Evolutionary conservation across 345 rosid genomes (phyloP).

Genomic region (Trapa incisa): DNA sequence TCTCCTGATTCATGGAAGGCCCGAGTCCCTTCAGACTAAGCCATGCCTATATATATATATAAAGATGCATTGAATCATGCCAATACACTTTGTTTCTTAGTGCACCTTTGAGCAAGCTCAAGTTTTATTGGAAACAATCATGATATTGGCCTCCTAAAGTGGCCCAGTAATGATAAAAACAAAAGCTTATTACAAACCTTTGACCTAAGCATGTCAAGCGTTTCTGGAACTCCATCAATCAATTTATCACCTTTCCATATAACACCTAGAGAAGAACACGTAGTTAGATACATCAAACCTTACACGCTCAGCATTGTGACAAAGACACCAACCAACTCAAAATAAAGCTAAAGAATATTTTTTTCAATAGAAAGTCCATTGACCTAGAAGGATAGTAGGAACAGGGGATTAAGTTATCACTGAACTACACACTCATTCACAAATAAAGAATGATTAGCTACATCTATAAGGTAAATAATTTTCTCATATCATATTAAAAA

Average conservation of each 20-base stretch:
- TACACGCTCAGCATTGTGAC: background rate
- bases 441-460: background rate
- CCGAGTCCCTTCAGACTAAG: too few relatives aligned
- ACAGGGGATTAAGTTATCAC: too few relatives aligned
- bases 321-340: background rate
- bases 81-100: background rate
- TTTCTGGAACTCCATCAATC: constrained; percentile 87
- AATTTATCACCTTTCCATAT: constrained; percentile 96
- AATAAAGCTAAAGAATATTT: background rate
- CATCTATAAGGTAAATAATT: background rate
- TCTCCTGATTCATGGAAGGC: too few relatives aligned
- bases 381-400: too few relatives aligned
- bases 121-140: background rate
- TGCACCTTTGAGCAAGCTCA: background rate
- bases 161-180: background rate
- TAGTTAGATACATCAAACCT: background rate
- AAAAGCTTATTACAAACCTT: constrained; percentile 37
- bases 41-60: too few relatives aligned
- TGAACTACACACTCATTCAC: too few relatives aligned
- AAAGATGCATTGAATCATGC: background rate
- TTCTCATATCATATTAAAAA: background rate
- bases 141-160: background rate
- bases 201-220: constrained; percentile 90
- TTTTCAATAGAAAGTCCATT: too few relatives aligned
- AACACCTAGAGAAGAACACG: constrained; percentile 41